Base-by-base conservation (phyloP, 208 protist species). In the Trypanosoma boissoni region DNA sequence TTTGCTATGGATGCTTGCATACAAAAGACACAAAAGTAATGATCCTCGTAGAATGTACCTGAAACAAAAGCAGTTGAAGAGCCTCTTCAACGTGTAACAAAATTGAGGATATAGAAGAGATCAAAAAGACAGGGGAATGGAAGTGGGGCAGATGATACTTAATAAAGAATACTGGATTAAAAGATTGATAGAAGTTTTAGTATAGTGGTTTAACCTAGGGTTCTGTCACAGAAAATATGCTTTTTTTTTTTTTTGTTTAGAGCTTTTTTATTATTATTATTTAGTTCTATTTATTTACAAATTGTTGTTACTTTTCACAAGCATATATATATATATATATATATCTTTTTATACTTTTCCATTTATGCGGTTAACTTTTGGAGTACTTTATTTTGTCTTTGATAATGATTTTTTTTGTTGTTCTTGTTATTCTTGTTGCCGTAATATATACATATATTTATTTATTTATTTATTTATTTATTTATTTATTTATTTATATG, bases 41-140 rank as follows among this genome's bases (percentile, higher is more conserved):
- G 23, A 48, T 29, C 49, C 43, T 68, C 57, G 36, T 46, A 83
- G 75, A 41, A 54, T 69, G 41, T 67, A 78, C 10, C 78, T 84
- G 3, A 59, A 71, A 24, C 3, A 75, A 21, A 65, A 74, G 34
- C 78, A 77, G 42, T n/a, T 87, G 5, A 88, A 89, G 49, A 83
- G 74, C 36, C 65, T 68, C 0, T 61, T 92, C 45, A 70, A 79
- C 27, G 18, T 31, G 12, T 57, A 53, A 60, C 16, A 7, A 24
- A 3, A 12, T 21, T 66, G 12, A 24, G 21, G 18, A 36, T 34
- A 45, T 31, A 18, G 2, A 34, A 29, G 41, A 41, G 32, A 51
- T 34, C 31, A 42, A 43, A 49, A 58, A 31, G 32, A 54, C 2
- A 53, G 26, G 52, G 24, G 24, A 28, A 8, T 2, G 29, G 23